Evolutionary conservation across 495 filamentous ascomycete species (phyloP).

Genomic region (Trichoderma virens): DNA sequence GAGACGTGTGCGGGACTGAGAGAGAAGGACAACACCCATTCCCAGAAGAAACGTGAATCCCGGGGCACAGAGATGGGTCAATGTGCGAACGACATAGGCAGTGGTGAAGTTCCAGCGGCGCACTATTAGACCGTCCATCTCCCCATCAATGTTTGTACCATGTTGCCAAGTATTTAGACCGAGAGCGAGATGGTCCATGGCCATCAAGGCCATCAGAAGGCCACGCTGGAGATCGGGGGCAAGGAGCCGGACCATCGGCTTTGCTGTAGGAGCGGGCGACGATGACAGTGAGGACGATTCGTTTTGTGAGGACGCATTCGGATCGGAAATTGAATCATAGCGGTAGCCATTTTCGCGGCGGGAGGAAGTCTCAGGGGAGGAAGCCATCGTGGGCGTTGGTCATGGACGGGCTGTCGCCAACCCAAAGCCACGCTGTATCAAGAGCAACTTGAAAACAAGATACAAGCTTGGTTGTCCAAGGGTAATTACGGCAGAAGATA

Average conservation of each 20-base stretch:
- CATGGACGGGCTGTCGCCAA: not conserved
- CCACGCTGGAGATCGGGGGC: constrained; percentile 29
- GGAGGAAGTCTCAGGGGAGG: not conserved
- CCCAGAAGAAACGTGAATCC: constrained; percentile 31
- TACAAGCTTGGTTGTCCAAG: not conserved
- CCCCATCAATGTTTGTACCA: constrained; percentile 20
- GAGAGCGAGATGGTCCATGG: constrained; percentile 25
- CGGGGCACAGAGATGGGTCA: constrained; percentile 29
- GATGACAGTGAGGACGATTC: not conserved
- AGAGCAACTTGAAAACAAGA: no score
- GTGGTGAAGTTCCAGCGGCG: constrained; percentile 23
- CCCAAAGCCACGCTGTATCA: not conserved
- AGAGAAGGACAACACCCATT: constrained; percentile 30
- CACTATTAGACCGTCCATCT: constrained; percentile 20
- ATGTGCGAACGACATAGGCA: constrained; percentile 20
- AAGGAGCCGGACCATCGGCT: constrained; percentile 19
- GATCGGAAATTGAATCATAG: not conserved
- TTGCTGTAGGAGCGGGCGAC: not conserved
- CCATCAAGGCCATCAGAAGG: constrained; percentile 26
- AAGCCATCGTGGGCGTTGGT: not conserved
- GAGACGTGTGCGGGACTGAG: constrained; percentile 21
- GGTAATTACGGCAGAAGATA: not conserved
- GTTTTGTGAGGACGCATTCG: not conserved
- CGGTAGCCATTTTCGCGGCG: not conserved
- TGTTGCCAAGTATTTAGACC: constrained; percentile 24